Percentiles rank a stretch among this genome's conserved stretches.
phyloP scores from a whole-genome alignment of 2,329 filamentous ascomycete genomes.

The Venturia carpophila region DNA sequence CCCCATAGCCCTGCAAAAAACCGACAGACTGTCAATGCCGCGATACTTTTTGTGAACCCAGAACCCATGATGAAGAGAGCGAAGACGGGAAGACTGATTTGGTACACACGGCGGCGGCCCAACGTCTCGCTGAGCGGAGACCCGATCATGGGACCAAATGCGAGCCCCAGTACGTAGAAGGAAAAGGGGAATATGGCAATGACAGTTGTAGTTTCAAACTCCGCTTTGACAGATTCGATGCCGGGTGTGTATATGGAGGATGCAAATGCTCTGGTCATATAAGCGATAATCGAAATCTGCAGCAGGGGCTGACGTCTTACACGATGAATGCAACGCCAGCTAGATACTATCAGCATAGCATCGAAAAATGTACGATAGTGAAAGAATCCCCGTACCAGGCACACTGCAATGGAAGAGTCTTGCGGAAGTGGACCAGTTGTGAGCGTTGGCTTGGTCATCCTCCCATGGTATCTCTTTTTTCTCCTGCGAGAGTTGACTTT shows the following conservation, averaged over 20 bases:
- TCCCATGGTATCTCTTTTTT: constrained; percentile 1
- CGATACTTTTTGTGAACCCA: constrained; percentile 52
- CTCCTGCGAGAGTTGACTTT: neutral
- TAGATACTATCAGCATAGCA: neutral
- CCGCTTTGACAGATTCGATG: constrained; percentile 14
- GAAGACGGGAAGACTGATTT: constrained; percentile 58
- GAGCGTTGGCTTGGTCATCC: constrained; percentile 18
- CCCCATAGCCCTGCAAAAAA: constrained; percentile 36
- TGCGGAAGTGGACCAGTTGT: constrained; percentile 15
- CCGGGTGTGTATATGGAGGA: constrained; percentile 19
- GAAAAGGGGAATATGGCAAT: constrained; percentile 23
- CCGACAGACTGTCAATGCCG: constrained; percentile 59
- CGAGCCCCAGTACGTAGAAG: constrained; percentile 40
- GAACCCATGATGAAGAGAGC: constrained; percentile 43
- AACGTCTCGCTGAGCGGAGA: constrained; percentile 66
- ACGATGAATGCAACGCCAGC: constrained; percentile 16
- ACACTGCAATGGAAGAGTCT: constrained; percentile 11
- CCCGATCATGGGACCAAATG: constrained; percentile 63
- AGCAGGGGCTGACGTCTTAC: neutral
- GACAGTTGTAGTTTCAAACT: constrained; percentile 22
- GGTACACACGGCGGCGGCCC: constrained; percentile 60
- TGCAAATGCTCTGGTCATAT: constrained; percentile 14
- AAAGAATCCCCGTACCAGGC: neutral
- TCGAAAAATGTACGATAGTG: neutral
- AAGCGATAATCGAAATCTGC: neutral